Conservation (phyloP, 2,329 filamentous ascomycete genomes). For the Aspergillus thermomutatus region DNA sequence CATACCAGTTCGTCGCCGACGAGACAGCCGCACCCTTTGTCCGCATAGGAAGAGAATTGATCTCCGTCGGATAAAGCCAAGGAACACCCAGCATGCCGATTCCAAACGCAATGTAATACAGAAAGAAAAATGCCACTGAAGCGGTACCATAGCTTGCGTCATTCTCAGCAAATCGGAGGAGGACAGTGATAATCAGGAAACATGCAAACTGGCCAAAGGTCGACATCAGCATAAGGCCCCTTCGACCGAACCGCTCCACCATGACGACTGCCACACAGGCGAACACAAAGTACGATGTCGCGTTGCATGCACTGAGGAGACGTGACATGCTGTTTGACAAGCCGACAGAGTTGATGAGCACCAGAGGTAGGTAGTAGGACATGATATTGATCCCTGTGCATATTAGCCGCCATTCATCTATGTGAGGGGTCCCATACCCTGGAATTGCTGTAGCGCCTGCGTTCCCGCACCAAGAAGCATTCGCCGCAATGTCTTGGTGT, state of each 20-base stretch:
- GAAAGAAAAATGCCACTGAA: conserved; percentile 50
- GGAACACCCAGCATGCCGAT: conserved; percentile 43
- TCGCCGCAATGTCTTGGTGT: conserved; percentile 49
- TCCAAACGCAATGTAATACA: conserved; percentile 52
- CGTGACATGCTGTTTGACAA: conserved; percentile 51
- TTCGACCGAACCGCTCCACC: conserved; percentile 52
- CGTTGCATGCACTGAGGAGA: conserved; percentile 55
- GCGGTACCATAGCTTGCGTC: conserved; percentile 19
- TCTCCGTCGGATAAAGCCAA: conserved; percentile 41
- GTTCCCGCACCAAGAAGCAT: conserved; percentile 54
- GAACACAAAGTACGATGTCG: conserved; percentile 49
- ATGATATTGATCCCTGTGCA: conserved; percentile 32
- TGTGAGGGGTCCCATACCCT: background rate
- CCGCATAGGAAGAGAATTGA: conserved; percentile 47
- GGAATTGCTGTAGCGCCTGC: conserved; percentile 51
- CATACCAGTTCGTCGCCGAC: conserved; percentile 49
- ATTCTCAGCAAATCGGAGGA: conserved; percentile 40
- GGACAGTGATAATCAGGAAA: conserved; percentile 51
- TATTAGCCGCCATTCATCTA: background rate
- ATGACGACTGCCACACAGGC: conserved; percentile 46
- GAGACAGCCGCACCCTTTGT: conserved; percentile 47
- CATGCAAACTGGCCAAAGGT: conserved; percentile 50
- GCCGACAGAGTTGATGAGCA: conserved; percentile 57
- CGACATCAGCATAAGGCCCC: conserved; percentile 56
- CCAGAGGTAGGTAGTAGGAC: conserved; percentile 54